Percentiles rank a stretch among this genome's conserved stretches.
These are phyloP conservation scores for Picochlorum sp. DNA, from an alignment of 139 green algal species.

Conservation along the genomic window DNA sequence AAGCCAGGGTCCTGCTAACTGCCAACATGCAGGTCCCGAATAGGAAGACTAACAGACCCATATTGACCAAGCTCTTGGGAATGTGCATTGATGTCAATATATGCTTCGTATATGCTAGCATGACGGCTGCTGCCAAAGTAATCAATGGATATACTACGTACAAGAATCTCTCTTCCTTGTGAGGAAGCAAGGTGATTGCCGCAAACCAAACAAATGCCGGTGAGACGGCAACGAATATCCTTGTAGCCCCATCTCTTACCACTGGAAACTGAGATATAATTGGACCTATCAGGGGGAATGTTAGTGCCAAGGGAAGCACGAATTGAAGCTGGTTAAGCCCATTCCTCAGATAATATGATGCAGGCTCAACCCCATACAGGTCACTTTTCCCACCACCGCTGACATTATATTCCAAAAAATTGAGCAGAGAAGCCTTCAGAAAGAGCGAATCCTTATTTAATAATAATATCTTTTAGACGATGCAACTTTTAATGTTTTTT, in stretches of 20 bases:
- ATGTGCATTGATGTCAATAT: neutral
- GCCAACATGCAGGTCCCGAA: conserved; percentile 7
- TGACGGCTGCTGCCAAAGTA: conserved; percentile 43
- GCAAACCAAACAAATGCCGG: conserved; percentile 56
- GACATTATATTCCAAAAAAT: conserved; percentile 70
- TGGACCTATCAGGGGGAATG: conserved; percentile 2
- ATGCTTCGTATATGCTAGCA: conserved; percentile 4
- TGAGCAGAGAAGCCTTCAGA: conserved; percentile 55
- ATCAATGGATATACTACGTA: conserved; percentile 61
- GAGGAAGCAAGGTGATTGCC: conserved; percentile 55
- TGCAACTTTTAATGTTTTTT: too few species aligned
- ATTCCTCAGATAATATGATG: conserved; percentile 68
- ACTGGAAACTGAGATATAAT: neutral
- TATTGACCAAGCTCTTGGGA: neutral
- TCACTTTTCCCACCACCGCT: conserved; percentile 48
- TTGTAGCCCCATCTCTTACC: neutral
- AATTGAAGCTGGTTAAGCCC: conserved; percentile 40
- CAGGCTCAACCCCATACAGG: conserved; percentile 63
- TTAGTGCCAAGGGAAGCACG: conserved; percentile 35
- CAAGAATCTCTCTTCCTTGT: conserved; percentile 81
- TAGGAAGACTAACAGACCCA: neutral
- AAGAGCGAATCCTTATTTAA: too few species aligned
- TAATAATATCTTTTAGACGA: too few species aligned
- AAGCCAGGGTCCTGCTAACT: conserved; percentile 16
- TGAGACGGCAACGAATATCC: conserved; percentile 11